Evolutionary conservation across 2,329 filamentous ascomycete genomes (phyloP), one percentile per base, ranked within the genome.

Genomic region (Penicillium sp.): DNA sequence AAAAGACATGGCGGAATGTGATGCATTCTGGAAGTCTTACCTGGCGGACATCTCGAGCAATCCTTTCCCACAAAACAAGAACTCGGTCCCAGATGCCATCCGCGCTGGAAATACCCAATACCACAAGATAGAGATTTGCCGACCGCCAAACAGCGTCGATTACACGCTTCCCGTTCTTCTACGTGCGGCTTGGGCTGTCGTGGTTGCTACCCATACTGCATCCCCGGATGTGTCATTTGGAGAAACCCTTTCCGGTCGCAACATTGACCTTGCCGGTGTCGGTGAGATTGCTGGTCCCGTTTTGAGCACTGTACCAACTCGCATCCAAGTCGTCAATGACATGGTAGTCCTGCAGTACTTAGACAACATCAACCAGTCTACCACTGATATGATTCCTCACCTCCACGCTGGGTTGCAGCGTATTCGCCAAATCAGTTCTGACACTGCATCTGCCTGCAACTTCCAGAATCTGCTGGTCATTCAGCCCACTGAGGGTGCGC

Each of bases 401-500:
- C 84, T 89, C 67, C 85, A 90, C 66, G 77, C 82, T n/a, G 79
- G 79, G n/a, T 59, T 81, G 3, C 79, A 81, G 51, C 73, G 77
- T 40, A 81, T 81, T 56, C 81, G 84, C 9, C 76, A 78, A 22
- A 69, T 86, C 12, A 83, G 81, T 62, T 72, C 77, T 1, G 75
- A 80, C 54, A 70, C 74, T 1, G 71, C 73, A 1, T 59, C 71
- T n/a, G 76, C 73, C 40, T 79, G 78, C 57, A 71, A 78, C 20
- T 78, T 80, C 64, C 74, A 78, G 48, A 81, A 77, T 52, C 60
- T 80, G 5, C 67, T 81, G 3, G 75, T 77, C 1, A 78, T 81
- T 14, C 74, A 76, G 50, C 61, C 67, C 2, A 63, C 57, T 8
- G 65, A 73, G 31, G 60, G 60, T 0, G 52, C 58, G 1, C 51